A percentile compares a stretch with the other conserved stretches of the same genome.
Conservation (phyloP, 441 rosid genomes). For the Gossypium gossypioides region DNA sequence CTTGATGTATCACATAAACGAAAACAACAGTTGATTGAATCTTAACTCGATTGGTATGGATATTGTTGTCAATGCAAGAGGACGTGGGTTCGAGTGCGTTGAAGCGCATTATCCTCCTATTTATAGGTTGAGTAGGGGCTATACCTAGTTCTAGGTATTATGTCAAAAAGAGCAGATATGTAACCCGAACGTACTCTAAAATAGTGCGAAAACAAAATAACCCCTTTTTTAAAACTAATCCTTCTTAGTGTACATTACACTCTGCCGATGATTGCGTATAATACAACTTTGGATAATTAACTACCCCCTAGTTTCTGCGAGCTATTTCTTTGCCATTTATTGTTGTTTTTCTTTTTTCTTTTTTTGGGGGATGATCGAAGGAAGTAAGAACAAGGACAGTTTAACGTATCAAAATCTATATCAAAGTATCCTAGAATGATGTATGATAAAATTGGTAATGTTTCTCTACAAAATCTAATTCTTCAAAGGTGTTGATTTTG, state of each 20-base stretch:
- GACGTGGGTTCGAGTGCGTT: too few species aligned
- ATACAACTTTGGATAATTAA: slow-evolving; percentile 7
- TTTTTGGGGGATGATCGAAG: neutral
- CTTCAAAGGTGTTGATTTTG: neutral
- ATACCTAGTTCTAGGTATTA: accelerated
- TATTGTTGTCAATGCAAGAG: too few species aligned
- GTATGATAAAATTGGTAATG: neutral
- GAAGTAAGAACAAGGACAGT: neutral
- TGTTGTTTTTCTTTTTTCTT: neutral
- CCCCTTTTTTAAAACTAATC: neutral
- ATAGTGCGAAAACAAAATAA: too few species aligned
- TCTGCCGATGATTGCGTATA: slow-evolving; percentile 3
- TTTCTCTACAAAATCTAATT: neutral
- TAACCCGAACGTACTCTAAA: too few species aligned
- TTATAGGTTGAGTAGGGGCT: too few species aligned
- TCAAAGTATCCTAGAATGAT: neutral
- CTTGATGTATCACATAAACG: neutral
- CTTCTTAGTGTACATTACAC: neutral
- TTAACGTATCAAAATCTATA: neutral
- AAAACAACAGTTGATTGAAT: neutral
- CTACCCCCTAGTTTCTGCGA: neutral
- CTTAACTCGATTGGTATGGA: too few species aligned
- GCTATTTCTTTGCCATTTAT: neutral
- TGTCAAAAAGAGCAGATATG: too few species aligned
- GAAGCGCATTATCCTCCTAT: too few species aligned